Conservation (phyloP, 2,329 filamentous ascomycete genomes). For the Magnaporthiopsis poae region DNA sequence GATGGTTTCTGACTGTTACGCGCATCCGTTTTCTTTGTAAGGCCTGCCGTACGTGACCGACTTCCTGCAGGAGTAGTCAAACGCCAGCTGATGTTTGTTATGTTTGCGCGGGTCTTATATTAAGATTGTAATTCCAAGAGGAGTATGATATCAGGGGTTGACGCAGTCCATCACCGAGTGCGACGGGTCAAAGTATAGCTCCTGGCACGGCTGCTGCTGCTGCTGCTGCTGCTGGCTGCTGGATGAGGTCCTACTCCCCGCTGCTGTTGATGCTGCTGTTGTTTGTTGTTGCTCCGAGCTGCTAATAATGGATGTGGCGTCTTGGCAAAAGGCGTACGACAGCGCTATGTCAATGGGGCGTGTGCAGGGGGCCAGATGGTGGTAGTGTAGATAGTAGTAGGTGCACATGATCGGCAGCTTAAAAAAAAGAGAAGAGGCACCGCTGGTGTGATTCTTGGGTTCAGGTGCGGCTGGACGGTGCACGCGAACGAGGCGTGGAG, state of each 20-base stretch:
- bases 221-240: background rate
- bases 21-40: too few relatives aligned
- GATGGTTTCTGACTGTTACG: too few relatives aligned
- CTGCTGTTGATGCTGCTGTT: background rate
- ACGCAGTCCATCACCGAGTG: conserved; percentile 25
- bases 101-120: too few relatives aligned
- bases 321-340: conserved; percentile 14
- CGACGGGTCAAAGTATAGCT: conserved; percentile 22
- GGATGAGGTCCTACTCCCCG: background rate
- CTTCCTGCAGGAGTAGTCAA: too few relatives aligned
- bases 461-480: background rate
- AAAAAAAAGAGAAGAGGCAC: background rate
- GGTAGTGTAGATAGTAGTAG: conserved; percentile 40
- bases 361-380: conserved; percentile 13
- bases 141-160: too few relatives aligned
- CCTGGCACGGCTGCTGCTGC: conserved; percentile 21
- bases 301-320: conserved; percentile 9
- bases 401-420: conserved; percentile 33
- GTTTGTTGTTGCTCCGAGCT: conserved; percentile 6
- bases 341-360: conserved; percentile 13
- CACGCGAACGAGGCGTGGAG: background rate
- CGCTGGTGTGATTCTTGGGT: background rate
- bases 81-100: too few relatives aligned
- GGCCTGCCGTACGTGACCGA: too few relatives aligned
- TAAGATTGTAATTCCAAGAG: too few relatives aligned